phyloP scores from a whole-genome alignment of 768 basidiomycete species.

The Cystofilobasidium capitatum region DNA sequence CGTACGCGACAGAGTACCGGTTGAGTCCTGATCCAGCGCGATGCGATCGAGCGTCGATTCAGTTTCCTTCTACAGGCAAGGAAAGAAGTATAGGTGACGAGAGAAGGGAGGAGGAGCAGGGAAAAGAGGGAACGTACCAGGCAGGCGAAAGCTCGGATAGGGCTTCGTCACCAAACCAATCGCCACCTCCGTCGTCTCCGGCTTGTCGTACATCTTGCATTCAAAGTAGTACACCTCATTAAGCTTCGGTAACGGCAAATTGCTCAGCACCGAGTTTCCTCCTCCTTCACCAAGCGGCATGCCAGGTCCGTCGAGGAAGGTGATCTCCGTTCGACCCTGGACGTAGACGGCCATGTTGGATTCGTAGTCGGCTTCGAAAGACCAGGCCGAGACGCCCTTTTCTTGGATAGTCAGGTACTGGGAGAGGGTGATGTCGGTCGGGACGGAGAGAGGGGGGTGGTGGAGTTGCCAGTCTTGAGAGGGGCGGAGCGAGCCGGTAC shows the following conservation, averaged over 20 bases:
- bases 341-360: constrained; percentile 84
- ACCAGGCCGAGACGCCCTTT: constrained; percentile 99
- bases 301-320: constrained; percentile 60
- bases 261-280: constrained; percentile 89
- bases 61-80: neutral
- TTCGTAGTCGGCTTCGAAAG: constrained; percentile 97
- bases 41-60: neutral
- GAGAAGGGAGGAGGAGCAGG: neutral
- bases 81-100: neutral
- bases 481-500: neutral
- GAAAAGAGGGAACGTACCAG: constrained; percentile 29
- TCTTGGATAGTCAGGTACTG: constrained; percentile 99
- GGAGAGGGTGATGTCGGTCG: constrained; percentile 94
- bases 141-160: constrained; percentile 81
- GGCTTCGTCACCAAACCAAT: constrained; percentile 95
- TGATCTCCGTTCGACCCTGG: constrained; percentile 91
- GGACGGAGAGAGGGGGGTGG: constrained; percentile 81
- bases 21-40: constrained; percentile 52
- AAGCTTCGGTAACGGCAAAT: constrained; percentile 88
- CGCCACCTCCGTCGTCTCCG: constrained; percentile 72
- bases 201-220: constrained; percentile 97
- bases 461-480: constrained; percentile 53
- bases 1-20: constrained; percentile 84
- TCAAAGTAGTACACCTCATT: constrained; percentile 99
- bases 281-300: constrained; percentile 75